These are phyloP conservation scores for Microdochium trichocladiopsis DNA, from an alignment of 2,329 filamentous ascomycete genomes.

Conservation along the genomic window DNA sequence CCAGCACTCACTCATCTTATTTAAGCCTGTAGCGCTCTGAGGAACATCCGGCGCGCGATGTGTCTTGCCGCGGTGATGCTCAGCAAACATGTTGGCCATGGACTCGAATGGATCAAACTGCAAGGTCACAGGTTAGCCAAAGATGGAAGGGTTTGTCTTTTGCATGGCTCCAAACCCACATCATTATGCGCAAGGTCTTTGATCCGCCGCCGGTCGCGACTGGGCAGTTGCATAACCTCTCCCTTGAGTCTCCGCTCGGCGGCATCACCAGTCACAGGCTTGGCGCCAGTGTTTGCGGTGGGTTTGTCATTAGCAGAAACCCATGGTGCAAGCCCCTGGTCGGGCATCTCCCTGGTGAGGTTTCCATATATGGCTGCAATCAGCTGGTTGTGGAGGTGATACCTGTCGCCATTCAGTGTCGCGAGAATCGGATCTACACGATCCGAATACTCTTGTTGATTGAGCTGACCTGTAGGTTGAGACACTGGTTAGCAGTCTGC, in stretches of 20 bases:
- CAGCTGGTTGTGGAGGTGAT: conserved; percentile 62
- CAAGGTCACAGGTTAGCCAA: conserved; percentile 5
- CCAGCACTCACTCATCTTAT: conserved; percentile 64
- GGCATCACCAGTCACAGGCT: conserved; percentile 58
- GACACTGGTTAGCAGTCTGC: conserved; percentile 15
- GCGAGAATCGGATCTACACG: conserved; percentile 53
- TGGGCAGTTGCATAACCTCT: conserved; percentile 65
- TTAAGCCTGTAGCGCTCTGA: conserved; percentile 64
- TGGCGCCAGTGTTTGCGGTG: conserved; percentile 45
- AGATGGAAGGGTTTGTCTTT: too few relatives aligned
- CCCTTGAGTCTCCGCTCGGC: conserved; percentile 59
- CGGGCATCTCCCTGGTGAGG: conserved; percentile 62
- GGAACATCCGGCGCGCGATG: conserved; percentile 52
- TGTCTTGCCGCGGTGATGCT: conserved; percentile 38
- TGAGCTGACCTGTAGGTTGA: conserved; percentile 45
- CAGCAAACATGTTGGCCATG: conserved; percentile 43
- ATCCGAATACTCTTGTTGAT: conserved; percentile 53
- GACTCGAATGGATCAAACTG: conserved; percentile 51
- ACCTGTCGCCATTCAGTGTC: conserved; percentile 49
- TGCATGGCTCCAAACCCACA: too few relatives aligned
- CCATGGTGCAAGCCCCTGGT: conserved; percentile 61
- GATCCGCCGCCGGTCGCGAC: conserved; percentile 56
- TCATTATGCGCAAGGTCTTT: conserved; percentile 59
- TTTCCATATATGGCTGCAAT: conserved; percentile 61
- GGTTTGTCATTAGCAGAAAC: conserved; percentile 67